Conservation (phyloP, 2,329 filamentous ascomycete genomes). For the Fusarium clavum region DNA sequence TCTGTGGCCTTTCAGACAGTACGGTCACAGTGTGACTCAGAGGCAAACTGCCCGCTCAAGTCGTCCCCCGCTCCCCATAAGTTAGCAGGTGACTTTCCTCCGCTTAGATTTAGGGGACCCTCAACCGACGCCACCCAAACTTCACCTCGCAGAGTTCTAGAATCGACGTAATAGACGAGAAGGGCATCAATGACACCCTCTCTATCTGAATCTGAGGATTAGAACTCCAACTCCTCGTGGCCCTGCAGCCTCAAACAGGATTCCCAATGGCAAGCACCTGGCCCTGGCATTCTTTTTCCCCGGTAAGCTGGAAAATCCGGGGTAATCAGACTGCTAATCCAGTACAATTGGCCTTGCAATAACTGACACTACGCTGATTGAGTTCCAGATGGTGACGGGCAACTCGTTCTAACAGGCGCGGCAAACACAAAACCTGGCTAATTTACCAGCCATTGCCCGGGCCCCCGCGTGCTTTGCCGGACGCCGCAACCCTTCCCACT, state of each 20-base stretch:
- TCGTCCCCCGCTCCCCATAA: conserved; percentile 22
- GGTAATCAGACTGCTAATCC: conserved; percentile 40
- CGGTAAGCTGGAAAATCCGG: conserved; percentile 40
- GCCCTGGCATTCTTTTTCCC: conserved; percentile 39
- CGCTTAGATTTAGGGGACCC: conserved; percentile 17
- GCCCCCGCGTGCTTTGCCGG: conserved; percentile 38
- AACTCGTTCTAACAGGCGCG: conserved; percentile 41
- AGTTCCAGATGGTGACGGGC: conserved; percentile 40
- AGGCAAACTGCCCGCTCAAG: neutral
- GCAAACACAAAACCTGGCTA: conserved; percentile 39
- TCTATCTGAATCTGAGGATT: neutral
- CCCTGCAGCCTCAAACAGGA: conserved; percentile 34
- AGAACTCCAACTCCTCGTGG: conserved; percentile 3
- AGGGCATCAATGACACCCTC: conserved; percentile 8
- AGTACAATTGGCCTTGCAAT: conserved; percentile 21
- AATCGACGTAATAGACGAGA: conserved; percentile 8
- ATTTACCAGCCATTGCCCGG: conserved; percentile 28
- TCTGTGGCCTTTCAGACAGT: fast-evolving
- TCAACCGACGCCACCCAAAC: conserved; percentile 26
- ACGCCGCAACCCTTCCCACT: conserved; percentile 33
- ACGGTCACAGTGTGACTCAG: neutral
- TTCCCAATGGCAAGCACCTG: conserved; percentile 33
- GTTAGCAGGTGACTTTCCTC: conserved; percentile 35
- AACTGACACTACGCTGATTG: conserved; percentile 29
- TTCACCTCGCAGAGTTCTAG: conserved; percentile 25